These are phyloP conservation scores for Gelatoporia subvermispora DNA, from an alignment of 768 basidiomycete species.

Conservation along the genomic window DNA sequence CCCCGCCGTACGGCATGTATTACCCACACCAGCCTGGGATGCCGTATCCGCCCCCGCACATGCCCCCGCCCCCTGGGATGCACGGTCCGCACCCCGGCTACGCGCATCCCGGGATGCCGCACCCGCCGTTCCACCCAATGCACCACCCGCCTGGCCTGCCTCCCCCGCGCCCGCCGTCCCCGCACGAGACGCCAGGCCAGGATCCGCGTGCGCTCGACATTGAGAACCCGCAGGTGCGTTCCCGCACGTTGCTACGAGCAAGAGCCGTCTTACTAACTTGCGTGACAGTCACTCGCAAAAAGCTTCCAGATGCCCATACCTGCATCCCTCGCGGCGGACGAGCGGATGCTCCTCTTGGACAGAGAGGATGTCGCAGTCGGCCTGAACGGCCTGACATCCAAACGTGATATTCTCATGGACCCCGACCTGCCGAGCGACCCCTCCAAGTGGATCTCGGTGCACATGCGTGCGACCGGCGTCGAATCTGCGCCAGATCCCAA, in stretches of 20 bases:
- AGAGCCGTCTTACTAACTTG: slow-evolving; percentile 34
- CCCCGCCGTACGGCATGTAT: slow-evolving; percentile 27
- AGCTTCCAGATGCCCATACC: slow-evolving; percentile 72
- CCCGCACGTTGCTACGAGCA: not conserved
- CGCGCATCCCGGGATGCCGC: slow-evolving; percentile 24
- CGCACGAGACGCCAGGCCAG: slow-evolving; percentile 56
- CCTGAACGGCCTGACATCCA: slow-evolving; percentile 62
- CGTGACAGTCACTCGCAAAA: slow-evolving; percentile 58
- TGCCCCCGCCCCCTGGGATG: slow-evolving; percentile 40
- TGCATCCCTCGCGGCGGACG: slow-evolving; percentile 61
- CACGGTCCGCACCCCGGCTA: slow-evolving; percentile 37
- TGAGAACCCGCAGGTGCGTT: slow-evolving; percentile 56
- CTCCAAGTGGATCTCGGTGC: slow-evolving; percentile 56
- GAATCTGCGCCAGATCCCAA: slow-evolving; percentile 17
- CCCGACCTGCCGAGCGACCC: slow-evolving; percentile 54
- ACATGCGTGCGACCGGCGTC: slow-evolving; percentile 39
- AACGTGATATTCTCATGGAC: slow-evolving; percentile 57
- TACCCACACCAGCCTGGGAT: slow-evolving; percentile 35
- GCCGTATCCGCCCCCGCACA: slow-evolving; percentile 34
- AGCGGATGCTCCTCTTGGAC: slow-evolving; percentile 51
- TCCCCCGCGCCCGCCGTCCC: slow-evolving; percentile 19
- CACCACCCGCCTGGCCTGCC: slow-evolving; percentile 26
- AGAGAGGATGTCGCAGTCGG: slow-evolving; percentile 77
- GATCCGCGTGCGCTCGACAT: slow-evolving; percentile 80
- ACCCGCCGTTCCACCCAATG: slow-evolving; percentile 31